These are phyloP conservation scores for Aspergillus eucalypticola DNA, from an alignment of 2,329 filamentous ascomycete genomes.

Conservation along the genomic window DNA sequence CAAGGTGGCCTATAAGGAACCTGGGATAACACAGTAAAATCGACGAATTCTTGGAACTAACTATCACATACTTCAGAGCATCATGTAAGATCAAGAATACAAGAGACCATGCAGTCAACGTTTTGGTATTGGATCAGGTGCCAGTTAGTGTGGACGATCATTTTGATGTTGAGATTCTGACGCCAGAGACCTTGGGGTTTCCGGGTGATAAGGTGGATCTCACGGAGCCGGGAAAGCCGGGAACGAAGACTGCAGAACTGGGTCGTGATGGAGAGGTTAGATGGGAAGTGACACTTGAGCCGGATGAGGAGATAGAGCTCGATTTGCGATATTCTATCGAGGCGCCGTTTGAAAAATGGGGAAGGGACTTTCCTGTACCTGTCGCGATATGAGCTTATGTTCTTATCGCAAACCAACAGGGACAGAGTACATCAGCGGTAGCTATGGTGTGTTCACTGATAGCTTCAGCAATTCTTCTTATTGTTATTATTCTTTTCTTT, in stretches of 20 bases:
- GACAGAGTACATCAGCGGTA: too few species aligned
- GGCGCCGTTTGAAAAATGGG: slow-evolving; percentile 46
- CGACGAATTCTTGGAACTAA: too few species aligned
- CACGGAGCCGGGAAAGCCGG: slow-evolving; percentile 46
- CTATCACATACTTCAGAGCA: too few species aligned
- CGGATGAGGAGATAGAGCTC: slow-evolving; percentile 59
- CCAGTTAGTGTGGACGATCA: slow-evolving; percentile 35
- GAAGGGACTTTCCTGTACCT: not conserved
- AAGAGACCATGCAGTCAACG: slow-evolving; percentile 28
- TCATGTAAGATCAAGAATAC: slow-evolving; percentile 34
- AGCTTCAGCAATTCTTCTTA: too few species aligned
- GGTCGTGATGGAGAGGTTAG: slow-evolving; percentile 60
- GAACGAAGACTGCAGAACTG: slow-evolving; percentile 54
- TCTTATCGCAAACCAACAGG: too few species aligned
- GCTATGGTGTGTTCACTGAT: too few species aligned
- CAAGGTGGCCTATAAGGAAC: slow-evolving; percentile 27
- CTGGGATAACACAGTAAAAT: too few species aligned
- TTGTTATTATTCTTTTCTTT: too few species aligned
- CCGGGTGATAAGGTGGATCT: slow-evolving; percentile 23
- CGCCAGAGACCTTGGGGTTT: slow-evolving; percentile 30
- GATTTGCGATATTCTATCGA: slow-evolving; percentile 63
- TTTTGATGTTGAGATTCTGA: slow-evolving; percentile 30
- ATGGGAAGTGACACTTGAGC: slow-evolving; percentile 61
- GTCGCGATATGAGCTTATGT: too few species aligned
- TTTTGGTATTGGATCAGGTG: slow-evolving; percentile 35